phyloP scores from a whole-genome alignment of 306 rosid species.

The Pueraria montana region DNA sequence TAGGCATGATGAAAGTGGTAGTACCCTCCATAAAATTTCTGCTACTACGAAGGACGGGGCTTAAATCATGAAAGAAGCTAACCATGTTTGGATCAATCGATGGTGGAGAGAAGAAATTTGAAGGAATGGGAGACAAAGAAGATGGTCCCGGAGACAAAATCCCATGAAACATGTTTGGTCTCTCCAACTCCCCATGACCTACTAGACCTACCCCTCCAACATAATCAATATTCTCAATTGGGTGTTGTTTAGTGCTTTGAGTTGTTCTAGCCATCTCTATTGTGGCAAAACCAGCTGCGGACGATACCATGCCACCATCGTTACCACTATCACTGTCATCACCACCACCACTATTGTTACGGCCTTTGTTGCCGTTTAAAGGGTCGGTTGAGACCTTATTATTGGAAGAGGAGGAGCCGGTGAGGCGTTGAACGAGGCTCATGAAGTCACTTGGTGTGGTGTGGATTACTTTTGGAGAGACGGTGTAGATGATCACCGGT shows the following conservation, averaged over 20 bases:
- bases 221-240: not conserved
- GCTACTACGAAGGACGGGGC: constrained; percentile 55
- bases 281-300: constrained; percentile 51
- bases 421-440: constrained; percentile 76
- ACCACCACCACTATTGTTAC: too few species aligned
- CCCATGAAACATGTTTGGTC: constrained; percentile 61
- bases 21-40: constrained; percentile 61
- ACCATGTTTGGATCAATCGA: constrained; percentile 49
- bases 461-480: constrained; percentile 78
- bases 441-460: constrained; percentile 72
- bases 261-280: constrained; percentile 52
- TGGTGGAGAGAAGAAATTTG: constrained; percentile 58
- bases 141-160: constrained; percentile 82
- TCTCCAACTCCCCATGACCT: constrained; percentile 11
- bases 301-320: constrained; percentile 23
- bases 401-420: constrained; percentile 47
- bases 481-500: constrained; percentile 72
- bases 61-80: constrained; percentile 65
- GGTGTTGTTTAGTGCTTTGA: constrained; percentile 17
- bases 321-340: too few species aligned
- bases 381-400: not conserved
- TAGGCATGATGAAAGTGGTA: constrained; percentile 55
- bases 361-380: not conserved
- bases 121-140: constrained; percentile 65
- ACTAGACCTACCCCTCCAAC: not conserved